Conservation (phyloP, 2,329 filamentous ascomycete genomes). For the Hymenoscyphus fructigenus region DNA sequence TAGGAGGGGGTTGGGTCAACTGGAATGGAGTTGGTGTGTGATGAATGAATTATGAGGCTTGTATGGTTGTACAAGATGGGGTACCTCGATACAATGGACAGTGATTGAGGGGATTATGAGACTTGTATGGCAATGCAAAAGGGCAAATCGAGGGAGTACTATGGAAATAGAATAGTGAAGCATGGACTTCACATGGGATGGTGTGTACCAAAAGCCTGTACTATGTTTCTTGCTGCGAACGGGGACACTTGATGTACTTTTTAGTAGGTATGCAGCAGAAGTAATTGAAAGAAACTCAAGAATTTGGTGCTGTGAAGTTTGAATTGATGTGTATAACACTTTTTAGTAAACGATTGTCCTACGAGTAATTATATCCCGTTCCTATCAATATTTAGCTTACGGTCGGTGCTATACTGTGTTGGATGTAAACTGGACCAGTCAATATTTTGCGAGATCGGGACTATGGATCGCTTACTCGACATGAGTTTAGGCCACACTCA, state of each 20-base stretch:
- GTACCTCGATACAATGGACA: not conserved
- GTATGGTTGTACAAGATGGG: not conserved
- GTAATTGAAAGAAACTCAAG: not conserved
- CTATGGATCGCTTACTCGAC: too few relatives aligned
- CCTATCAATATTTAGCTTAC: too few relatives aligned
- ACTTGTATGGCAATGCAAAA: too few relatives aligned
- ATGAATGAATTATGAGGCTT: conserved; percentile 9
- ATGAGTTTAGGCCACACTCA: too few relatives aligned
- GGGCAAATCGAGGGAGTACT: not conserved
- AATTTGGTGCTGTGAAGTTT: not conserved
- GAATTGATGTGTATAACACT: not conserved
- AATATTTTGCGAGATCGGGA: too few relatives aligned
- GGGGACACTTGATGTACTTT: not conserved
- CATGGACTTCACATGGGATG: not conserved
- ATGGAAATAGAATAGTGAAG: not conserved
- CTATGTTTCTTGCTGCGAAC: not conserved
- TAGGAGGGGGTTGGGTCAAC: not conserved
- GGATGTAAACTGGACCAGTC: too few relatives aligned
- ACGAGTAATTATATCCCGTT: too few relatives aligned
- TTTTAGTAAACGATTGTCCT: too few relatives aligned
- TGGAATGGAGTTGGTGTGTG: not conserved
- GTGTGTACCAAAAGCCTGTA: not conserved
- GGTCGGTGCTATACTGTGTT: too few relatives aligned
- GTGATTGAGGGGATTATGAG: not conserved
- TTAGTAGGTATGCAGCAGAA: not conserved